phyloP scores from a whole-genome alignment of 2,329 filamentous ascomycete genomes.

The Penicillium oxalicum region DNA sequence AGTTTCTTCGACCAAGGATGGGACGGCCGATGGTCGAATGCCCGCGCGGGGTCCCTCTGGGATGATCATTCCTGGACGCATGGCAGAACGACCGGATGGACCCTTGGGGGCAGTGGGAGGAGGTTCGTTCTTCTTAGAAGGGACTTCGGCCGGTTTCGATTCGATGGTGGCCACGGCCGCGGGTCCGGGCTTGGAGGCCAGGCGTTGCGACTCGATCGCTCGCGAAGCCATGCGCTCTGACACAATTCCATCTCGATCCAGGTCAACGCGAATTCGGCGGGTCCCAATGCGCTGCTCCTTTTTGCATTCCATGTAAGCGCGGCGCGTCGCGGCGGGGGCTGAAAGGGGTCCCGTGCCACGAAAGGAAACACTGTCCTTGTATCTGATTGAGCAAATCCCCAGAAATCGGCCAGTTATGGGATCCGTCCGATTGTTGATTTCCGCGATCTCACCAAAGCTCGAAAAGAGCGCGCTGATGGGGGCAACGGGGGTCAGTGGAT shows the following conservation, averaged over 20 bases:
- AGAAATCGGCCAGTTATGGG: constrained; percentile 90
- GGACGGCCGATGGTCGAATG: constrained; percentile 28
- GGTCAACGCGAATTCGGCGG: constrained; percentile 71
- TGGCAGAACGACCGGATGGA: constrained; percentile 56
- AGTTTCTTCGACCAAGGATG: constrained; percentile 58
- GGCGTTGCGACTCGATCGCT: constrained; percentile 62
- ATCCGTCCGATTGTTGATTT: constrained; percentile 90
- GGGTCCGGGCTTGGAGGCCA: constrained; percentile 38
- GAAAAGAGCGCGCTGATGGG: constrained; percentile 36
- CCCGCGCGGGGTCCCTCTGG: constrained; percentile 37
- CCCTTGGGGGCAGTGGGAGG: constrained; percentile 84
- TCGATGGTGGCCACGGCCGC: constrained; percentile 19
- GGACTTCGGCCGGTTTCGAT: constrained; percentile 29
- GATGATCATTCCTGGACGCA: constrained; percentile 29
- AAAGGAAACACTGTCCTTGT: constrained; percentile 62
- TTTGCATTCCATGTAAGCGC: constrained; percentile 66
- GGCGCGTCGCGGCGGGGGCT: constrained; percentile 74
- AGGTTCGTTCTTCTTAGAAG: constrained; percentile 52
- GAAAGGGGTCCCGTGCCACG: constrained; percentile 52
- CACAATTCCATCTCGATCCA: constrained; percentile 80
- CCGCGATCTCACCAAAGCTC: constrained; percentile 64
- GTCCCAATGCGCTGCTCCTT: constrained; percentile 75
- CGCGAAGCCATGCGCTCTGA: constrained; percentile 73
- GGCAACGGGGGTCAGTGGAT: constrained; percentile 71
- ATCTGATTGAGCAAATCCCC: constrained; percentile 86